These are phyloP conservation scores for Blastocrithidia nonstop DNA, from an alignment of 208 protist species.

Conservation along the genomic window DNA sequence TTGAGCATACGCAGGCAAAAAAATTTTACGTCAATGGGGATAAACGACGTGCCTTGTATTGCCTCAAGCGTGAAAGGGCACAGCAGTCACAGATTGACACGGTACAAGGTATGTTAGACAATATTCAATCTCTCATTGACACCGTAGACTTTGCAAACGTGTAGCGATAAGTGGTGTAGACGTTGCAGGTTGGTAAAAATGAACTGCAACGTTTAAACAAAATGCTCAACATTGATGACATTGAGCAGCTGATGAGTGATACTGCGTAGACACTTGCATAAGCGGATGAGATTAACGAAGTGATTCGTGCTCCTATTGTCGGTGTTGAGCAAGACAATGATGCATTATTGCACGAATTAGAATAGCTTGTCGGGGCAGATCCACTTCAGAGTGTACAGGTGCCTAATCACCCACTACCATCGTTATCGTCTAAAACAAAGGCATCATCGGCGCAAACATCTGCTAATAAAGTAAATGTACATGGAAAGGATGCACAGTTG, in stretches of 20 bases:
- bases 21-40: conserved; percentile 50
- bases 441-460: no score
- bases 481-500: no score
- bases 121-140: conserved; percentile 55
- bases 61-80: conserved; percentile 48
- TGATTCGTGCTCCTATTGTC: conserved; percentile 32
- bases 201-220: conserved; percentile 64
- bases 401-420: no score
- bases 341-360: no score
- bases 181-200: conserved; percentile 50
- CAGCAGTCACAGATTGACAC: conserved; percentile 37
- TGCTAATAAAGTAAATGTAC: no score
- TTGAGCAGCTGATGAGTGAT: conserved; percentile 61
- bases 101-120: conserved; percentile 60
- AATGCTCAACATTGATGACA: conserved; percentile 74
- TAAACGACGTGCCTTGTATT: conserved; percentile 62
- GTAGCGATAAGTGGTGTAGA: conserved; percentile 45
- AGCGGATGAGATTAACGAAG: conserved; percentile 40
- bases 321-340: conserved; percentile 38
- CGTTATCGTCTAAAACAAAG: no score
- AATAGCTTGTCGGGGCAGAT: no score
- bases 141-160: conserved; percentile 69
- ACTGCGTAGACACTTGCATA: conserved; percentile 56
- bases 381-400: no score
- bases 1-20: conserved; percentile 47